Conservation (phyloP, 768 basidiomycete genomes). For the Termitomyces sp. region DNA sequence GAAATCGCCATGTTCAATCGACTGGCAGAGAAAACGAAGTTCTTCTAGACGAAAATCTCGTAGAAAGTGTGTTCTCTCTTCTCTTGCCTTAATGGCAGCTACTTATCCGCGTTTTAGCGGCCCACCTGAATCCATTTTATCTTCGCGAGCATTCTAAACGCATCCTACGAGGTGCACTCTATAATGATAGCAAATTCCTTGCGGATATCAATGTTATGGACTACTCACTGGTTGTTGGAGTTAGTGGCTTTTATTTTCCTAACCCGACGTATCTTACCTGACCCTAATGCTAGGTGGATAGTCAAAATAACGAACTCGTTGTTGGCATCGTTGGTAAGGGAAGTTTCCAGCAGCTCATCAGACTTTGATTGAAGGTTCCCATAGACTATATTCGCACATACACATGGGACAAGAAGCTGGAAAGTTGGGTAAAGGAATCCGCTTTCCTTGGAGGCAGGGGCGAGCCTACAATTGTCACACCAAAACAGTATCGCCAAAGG, state of each 20-base stretch:
- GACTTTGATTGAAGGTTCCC: not conserved
- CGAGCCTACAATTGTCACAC: conserved; percentile 96
- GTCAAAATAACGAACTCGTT: conserved; percentile 83
- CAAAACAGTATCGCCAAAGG: conserved; percentile 88
- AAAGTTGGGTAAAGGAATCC: conserved; percentile 97
- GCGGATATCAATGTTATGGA: conserved; percentile 97
- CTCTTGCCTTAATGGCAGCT: not conserved
- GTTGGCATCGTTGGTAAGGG: conserved; percentile 92
- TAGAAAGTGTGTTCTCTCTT: conserved; percentile 60
- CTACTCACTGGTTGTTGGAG: conserved; percentile 91
- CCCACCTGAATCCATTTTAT: conserved; percentile 86
- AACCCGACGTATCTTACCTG: not conserved
- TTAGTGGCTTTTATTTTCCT: conserved; percentile 16
- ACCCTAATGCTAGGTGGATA: conserved; percentile 58
- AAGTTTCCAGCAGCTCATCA: not conserved
- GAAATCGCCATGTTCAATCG: conserved; percentile 89
- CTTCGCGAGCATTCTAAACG: conserved; percentile 96
- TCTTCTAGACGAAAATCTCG: conserved; percentile 92
- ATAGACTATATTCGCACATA: conserved; percentile 93
- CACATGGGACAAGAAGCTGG: conserved; percentile 98
- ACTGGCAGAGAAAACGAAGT: conserved; percentile 93
- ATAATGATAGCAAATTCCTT: conserved; percentile 94
- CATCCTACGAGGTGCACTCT: conserved; percentile 84
- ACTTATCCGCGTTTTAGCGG: conserved; percentile 44
- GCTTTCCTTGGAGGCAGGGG: conserved; percentile 85